Base-by-base conservation (phyloP, 1,284 basidiomycete species). In the Leucoagaricus sp. region DNA sequence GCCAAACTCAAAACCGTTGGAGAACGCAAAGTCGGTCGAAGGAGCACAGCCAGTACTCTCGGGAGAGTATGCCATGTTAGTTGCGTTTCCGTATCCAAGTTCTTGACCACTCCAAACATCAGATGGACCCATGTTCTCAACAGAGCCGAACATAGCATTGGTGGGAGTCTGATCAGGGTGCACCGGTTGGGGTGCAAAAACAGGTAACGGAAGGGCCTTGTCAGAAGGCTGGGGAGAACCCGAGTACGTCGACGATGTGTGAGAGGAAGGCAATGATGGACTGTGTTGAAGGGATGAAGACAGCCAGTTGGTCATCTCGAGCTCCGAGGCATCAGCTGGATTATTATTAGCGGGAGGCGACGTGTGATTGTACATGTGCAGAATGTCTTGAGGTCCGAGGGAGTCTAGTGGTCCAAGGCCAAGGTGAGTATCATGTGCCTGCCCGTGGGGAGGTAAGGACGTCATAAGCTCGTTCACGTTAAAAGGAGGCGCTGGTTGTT, bases 171-270 rank as follows among this genome's bases (percentile, higher is more conserved):
- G 49, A 7, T 47, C 55, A 15, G 49, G 33, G n/a, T 51, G 55
- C 7, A 57, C 19, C 4, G 55, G 55, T 28, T 51, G 55, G 12
- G 55, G 55, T 19, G 55, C 55, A 19, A 46, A 57, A 26, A 57
- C 49, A 2, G 55, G 55, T 0, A 55, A 33, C 17, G 55, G 55
- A 21, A 57, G 49, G 15, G 23, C 41, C 36, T 38, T 33, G 26
- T 57, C 55, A 31, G 49, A 57, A n/a, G 55, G 55, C 12, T 38
- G 49, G 8, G 55, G 55, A 33, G 55, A 57, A 13, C 42, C 55
- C 10, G 55, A 57, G 36, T 46, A 51, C 28, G 55, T 47, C 12
- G 55, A 55, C 17, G 53, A 57, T 15, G 55, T 40, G 15, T 57
- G 49, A 8, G 55, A 57, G 4, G 54, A 56, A 6, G 54, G 54